Evolutionary conservation across 2,329 filamentous ascomycete species (phyloP), one percentile per base, ranked within the genome.

Genomic region (Diplodia sapinea): DNA sequence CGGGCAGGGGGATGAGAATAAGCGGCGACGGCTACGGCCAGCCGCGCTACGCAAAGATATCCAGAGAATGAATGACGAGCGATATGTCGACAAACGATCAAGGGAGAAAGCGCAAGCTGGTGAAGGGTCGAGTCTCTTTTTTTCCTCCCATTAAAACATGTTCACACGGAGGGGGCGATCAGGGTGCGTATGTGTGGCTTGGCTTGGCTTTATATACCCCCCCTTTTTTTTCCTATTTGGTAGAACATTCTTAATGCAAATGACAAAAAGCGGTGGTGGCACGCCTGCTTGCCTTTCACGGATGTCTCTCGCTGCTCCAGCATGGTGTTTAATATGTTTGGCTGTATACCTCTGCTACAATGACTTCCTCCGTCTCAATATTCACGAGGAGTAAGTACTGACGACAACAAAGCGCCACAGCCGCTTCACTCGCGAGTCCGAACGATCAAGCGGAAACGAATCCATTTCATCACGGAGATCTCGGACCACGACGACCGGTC

Each of bases 161-260:
- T 49, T 50, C 23, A 31, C 26, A 20, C 47, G 23, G 57, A 36
- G 33, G 33, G 40, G 40, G 59, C 40, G 31, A 26, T 26, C 23
- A 63, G 59, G 47, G 59, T 63, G 59, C n/a, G 59, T 63, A 63
- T 51, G 59, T 63, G 59, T 38, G 59, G 59, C 59, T 63, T 62
- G 56, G 56, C 56, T 61, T 63, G 57, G 57, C 57, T 61, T 61
- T 61, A 50, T 63, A 63, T 63, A 63, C 59, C 59, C 59, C 59
- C 59, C 49, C 50, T 47, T 54, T 56, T 56, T 20, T 47, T 36
- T 36, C 33, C 43, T n/a, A 47, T 8, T 29, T 59, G 59, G 59
- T 63, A 63, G 59, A 63, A 51, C 38, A 12, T 33, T 61, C 40
- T 62, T 23, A 50, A 31, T 23, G 17, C 43, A 38, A 63, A 51